Evolutionary conservation across 371 early-diverging fungal genomes (phyloP), one percentile per base, ranked within the genome.

Genomic region (Mortierella sp.): DNA sequence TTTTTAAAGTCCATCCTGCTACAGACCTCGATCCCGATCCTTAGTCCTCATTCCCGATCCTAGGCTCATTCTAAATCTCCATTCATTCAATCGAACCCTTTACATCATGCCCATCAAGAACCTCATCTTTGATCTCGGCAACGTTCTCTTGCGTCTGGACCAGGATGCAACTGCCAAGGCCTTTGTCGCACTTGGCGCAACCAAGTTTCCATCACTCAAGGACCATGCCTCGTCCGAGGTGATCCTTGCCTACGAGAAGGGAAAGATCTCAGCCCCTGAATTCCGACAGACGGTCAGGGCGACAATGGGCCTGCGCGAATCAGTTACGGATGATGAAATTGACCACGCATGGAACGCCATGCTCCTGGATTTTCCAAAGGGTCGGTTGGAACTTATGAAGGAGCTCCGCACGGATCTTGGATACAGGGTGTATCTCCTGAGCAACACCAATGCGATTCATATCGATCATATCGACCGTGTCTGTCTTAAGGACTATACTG

Each of bases 321-420:
- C 72, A 0, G 77, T 76, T 26, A 65, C 77, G 47, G 77, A 76
- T 37, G 57, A 28, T 11, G 60, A 76, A 45, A 68, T 76, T 48
- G 77, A 76, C 37, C 28, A 45, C 5, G 77, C 72, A 52, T 76
- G 77, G 77, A 76, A 76, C 64, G 71, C 77, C 56, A 72, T 72
- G 72, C 62, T 76, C 6, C 48, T 71, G 53, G 77, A 72, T 51
- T 76, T 76, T 52, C 77, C 77, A 12, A 45, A 64, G 29, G 77
- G 61, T n/a, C 77, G 77, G 0, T 68, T 76, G n/a, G 72, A 76
- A 50, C 52, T 76, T 37, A 70, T 76, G 66, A 30, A 65, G 37
- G 60, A 61, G 0, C 77, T 76, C 25, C 63, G 64, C 48, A 67
- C 64, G 19, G 77, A 76, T 14, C 64, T 56, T 29, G 77, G 69